Conservation (phyloP, 805 yeast genomes). For the Millerozyma miso region DNA sequence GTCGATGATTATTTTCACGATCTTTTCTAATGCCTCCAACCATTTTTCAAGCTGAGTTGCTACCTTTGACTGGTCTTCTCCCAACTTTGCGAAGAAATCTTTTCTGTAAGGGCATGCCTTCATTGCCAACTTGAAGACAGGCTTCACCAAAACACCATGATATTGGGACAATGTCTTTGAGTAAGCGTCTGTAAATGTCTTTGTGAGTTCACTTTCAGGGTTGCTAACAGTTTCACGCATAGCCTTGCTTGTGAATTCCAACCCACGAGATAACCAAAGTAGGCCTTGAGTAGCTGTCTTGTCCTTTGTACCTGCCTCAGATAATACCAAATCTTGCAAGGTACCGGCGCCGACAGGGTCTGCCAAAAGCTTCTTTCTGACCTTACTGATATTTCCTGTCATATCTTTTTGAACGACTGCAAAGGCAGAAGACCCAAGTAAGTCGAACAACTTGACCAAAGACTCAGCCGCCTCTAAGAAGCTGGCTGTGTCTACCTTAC, state of each 20-base stretch:
- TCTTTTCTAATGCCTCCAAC: slow-evolving; percentile 71
- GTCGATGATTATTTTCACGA: slow-evolving; percentile 67
- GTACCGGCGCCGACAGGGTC: slow-evolving; percentile 64
- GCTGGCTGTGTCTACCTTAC: slow-evolving; percentile 66
- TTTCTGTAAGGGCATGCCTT: slow-evolving; percentile 90
- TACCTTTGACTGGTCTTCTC: slow-evolving; percentile 69
- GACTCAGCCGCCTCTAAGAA: slow-evolving; percentile 84
- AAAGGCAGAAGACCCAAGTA: slow-evolving; percentile 82
- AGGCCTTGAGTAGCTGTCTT: slow-evolving; percentile 88
- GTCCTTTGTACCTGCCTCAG: slow-evolving; percentile 63
- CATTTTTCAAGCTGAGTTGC: slow-evolving; percentile 60
- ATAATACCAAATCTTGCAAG: slow-evolving; percentile 70
- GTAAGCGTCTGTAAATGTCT: slow-evolving; percentile 83
- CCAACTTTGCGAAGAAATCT: slow-evolving; percentile 79
- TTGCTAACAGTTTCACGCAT: slow-evolving; percentile 72
- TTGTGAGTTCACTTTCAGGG: slow-evolving; percentile 62
- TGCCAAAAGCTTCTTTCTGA: slow-evolving; percentile 60
- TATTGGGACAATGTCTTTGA: slow-evolving; percentile 72
- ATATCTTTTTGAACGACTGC: slow-evolving; percentile 81
- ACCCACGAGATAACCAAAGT: slow-evolving; percentile 81
- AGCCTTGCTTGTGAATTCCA: slow-evolving; percentile 87
- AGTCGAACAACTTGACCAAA: slow-evolving; percentile 74
- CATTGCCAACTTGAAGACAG: slow-evolving; percentile 90
- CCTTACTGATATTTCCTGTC: slow-evolving; percentile 79
- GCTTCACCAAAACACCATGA: slow-evolving; percentile 78